Evolutionary conservation across 163 green algal species (phyloP), one percentile per base, ranked within the genome.

Genomic region (Scenedesmus sp.): DNA sequence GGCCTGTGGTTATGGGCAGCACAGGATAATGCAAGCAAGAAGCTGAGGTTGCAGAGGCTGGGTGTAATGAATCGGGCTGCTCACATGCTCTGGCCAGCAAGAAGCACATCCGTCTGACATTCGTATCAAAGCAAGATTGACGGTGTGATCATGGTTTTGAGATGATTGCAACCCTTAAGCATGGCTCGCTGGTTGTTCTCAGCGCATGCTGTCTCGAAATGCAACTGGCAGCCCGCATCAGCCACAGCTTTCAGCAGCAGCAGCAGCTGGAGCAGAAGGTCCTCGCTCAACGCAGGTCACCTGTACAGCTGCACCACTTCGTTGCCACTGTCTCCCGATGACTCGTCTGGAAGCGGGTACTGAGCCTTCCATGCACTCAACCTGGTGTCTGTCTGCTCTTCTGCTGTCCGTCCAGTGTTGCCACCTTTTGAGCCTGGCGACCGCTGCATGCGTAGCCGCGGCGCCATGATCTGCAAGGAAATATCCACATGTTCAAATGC

Each of bases 221-320:
- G 73, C 18, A 26, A 82, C 9, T 15, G 73, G 15, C 73, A 82
- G 13, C 16, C 13, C 16, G 46, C 9, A 82, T 12, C 77, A 57
- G 8, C 77, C 23, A 57, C 77, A 84, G 77, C 77, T 52, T n/a
- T 10, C 70, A 79, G 23, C 23, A 52, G 70, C 70, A 52, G 70
- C 15, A 79, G 70, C 70, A 52, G 64, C 64, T 26, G 16, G 16
- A 12, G 16, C 82, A 74, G 74, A 10, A 82, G 74, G 4, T 4
- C 1, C 13, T 12, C 4, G 23, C 23, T 15, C 8, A 16, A 88
- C 70, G 59, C 84, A 82, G 20, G 82, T 23, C 89, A 92, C 89
- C n/a, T 92, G 89, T 92, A 92, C 60, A 90, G 55, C 67, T 70
- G 67, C 89, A 88, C 87, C 18, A 92, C n/a, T 20, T 89, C 82